Evolutionary conservation across 75 land plant genomes (phyloP).

Genomic region (Sequoia sempervirens): DNA sequence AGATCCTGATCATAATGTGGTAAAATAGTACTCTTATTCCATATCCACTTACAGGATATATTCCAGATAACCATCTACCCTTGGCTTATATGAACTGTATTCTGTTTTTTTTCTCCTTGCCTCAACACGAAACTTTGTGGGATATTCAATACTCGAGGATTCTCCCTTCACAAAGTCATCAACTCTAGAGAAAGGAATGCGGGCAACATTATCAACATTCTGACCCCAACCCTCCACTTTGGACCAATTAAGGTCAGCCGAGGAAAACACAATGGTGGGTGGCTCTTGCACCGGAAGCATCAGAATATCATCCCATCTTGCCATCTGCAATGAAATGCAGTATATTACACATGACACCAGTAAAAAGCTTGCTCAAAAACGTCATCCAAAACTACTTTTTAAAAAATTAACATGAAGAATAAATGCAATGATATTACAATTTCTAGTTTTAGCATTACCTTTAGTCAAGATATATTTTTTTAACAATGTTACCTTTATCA

Average conservation of each 20-base stretch:
- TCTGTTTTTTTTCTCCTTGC: conserved; percentile 52
- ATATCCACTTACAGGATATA: conserved; percentile 57
- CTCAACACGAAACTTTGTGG: conserved; percentile 76
- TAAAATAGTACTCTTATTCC: background rate
- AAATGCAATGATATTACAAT: background rate
- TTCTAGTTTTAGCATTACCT: background rate
- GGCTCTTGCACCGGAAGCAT: conserved; percentile 68
- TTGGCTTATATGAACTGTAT: conserved; percentile 34
- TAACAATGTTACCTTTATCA: background rate
- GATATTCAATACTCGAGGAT: conserved; percentile 54
- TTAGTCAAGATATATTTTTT: background rate
- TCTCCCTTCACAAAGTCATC: conserved; percentile 74
- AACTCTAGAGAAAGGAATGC: conserved; percentile 72
- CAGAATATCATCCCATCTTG: conserved; percentile 72
- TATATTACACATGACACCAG: background rate
- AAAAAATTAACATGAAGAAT: background rate
- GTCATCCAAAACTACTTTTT: background rate
- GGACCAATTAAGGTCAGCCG: conserved; percentile 59
- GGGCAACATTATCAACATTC: conserved; percentile 57
- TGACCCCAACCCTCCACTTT: conserved; percentile 77
- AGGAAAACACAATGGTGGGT: conserved; percentile 52
- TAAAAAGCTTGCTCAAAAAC: background rate
- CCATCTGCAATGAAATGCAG: conserved; percentile 39
- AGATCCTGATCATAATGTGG: background rate
- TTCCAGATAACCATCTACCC: conserved; percentile 71